A percentile compares a stretch with the other conserved stretches of the same genome.
Conservation (phyloP, 257 asterid genomes). For the Fraxinus quadrangulata region DNA sequence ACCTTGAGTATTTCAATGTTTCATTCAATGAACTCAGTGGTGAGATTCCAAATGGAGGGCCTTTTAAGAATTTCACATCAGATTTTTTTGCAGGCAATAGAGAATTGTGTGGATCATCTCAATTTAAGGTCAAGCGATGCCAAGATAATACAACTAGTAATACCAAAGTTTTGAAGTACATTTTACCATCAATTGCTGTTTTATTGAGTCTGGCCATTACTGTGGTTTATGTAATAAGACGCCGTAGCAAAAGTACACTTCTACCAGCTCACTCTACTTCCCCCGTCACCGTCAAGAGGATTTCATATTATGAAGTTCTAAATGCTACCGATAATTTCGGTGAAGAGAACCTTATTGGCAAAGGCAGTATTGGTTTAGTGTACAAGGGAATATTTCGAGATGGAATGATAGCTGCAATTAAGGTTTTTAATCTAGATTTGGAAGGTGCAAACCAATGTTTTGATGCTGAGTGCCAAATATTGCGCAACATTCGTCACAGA, state of each 20-base stretch:
- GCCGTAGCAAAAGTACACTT: neutral
- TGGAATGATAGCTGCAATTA: neutral
- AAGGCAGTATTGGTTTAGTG: neutral
- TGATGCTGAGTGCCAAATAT: no score
- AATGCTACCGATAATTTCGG: neutral
- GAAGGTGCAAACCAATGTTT: no score
- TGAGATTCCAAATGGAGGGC: constrained; percentile 13
- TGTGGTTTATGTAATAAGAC: neutral
- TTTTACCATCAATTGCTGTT: neutral
- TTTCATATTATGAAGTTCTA: neutral
- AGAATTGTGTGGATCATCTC: constrained; percentile 10
- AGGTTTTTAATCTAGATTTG: neutral
- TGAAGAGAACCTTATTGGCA: no score
- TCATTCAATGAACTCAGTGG: constrained; percentile 8
- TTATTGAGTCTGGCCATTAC: neutral
- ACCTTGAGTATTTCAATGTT: neutral
- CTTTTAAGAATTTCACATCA: neutral
- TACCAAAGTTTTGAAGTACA: neutral
- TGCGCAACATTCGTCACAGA: neutral
- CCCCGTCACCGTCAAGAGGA: neutral
- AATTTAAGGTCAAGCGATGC: neutral
- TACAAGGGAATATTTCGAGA: no score
- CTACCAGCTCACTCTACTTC: no score
- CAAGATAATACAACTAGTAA: neutral
- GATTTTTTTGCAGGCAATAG: neutral